These are phyloP conservation scores for Zizania latifolia DNA, from an alignment of 176 grass and related monocot species.

Conservation along the genomic window DNA sequence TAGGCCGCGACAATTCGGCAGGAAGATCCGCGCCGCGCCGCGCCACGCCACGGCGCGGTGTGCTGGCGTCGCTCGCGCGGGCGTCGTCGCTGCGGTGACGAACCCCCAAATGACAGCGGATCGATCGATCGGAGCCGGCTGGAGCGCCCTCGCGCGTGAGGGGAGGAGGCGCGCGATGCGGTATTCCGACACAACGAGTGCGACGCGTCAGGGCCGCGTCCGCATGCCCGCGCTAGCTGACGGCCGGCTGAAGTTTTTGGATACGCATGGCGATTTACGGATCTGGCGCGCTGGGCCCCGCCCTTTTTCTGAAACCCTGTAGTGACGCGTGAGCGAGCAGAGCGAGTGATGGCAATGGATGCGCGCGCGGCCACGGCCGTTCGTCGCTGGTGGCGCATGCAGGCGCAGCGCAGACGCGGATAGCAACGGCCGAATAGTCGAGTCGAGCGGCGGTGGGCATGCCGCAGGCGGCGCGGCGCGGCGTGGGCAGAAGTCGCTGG, in stretches of 20 bases:
- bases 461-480: neutral
- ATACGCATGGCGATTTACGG: slow-evolving; percentile 13
- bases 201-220: slow-evolving; percentile 25
- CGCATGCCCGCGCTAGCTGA: slow-evolving; percentile 1
- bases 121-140: neutral
- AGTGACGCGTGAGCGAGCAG: slow-evolving; percentile 11
- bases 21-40: neutral
- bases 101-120: neutral
- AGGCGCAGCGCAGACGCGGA: slow-evolving; percentile 13
- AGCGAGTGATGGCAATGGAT: neutral
- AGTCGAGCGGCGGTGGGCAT: neutral
- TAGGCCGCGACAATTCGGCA: slow-evolving; percentile 44
- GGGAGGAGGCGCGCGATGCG: neutral
- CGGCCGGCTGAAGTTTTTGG: neutral
- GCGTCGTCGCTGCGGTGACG: neutral
- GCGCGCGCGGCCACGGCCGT: neutral
- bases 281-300: neutral
- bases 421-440: slow-evolving; percentile 21
- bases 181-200: slow-evolving; percentile 16
- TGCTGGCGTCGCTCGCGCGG: neutral
- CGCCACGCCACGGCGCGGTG: neutral
- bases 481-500: neutral
- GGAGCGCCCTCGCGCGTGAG: neutral
- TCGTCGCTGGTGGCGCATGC: neutral
- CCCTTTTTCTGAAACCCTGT: neutral